A percentile compares a stretch with the other conserved stretches of the same genome.
Evolutionary conservation across 805 yeast species (phyloP).

Genomic region (Huiozyma naganishii): DNA sequence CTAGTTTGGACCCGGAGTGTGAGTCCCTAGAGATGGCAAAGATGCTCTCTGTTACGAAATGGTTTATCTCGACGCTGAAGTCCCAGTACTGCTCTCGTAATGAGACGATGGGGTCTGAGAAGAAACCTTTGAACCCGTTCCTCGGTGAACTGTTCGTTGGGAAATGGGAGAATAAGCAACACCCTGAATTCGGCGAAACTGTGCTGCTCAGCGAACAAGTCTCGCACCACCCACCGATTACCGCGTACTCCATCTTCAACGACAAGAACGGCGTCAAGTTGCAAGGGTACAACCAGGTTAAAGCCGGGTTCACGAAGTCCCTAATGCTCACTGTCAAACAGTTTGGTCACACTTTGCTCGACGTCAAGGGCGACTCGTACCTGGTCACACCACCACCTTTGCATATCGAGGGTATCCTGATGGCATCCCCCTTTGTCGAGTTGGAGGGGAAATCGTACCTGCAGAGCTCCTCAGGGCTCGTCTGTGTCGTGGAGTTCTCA

Average conservation of each 20-base stretch:
- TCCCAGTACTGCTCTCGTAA: slow-evolving; percentile 90
- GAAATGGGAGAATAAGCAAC: slow-evolving; percentile 57
- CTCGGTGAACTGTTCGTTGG: slow-evolving; percentile 92
- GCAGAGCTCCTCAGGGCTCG: slow-evolving; percentile 70
- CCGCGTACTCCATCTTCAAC: slow-evolving; percentile 81
- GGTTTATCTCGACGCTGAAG: slow-evolving; percentile 86
- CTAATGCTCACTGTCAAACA: slow-evolving; percentile 78
- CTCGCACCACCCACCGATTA: slow-evolving; percentile 93
- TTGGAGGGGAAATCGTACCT: slow-evolving; percentile 81
- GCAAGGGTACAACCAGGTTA: slow-evolving; percentile 86
- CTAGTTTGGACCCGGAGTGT: slow-evolving; percentile 20
- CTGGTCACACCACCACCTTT: slow-evolving; percentile 85
- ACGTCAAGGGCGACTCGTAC: slow-evolving; percentile 55
- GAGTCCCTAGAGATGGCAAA: slow-evolving; percentile 39
- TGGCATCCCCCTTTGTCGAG: slow-evolving; percentile 91
- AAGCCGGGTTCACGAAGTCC: slow-evolving; percentile 70
- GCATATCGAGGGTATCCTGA: slow-evolving; percentile 86
- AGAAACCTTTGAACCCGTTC: slow-evolving; percentile 94
- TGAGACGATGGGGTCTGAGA: slow-evolving; percentile 89
- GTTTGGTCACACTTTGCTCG: slow-evolving; percentile 78
- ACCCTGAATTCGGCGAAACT: slow-evolving; percentile 59
- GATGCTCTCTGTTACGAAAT: slow-evolving; percentile 69
- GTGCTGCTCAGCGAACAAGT: slow-evolving; percentile 83
- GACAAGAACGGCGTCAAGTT: slow-evolving; percentile 55
- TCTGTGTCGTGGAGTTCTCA: slow-evolving; percentile 62